A percentile compares a stretch with the other conserved stretches of the same genome.
Conservation (phyloP, 179 eudicot genomes). For the Silene vulgaris region DNA sequence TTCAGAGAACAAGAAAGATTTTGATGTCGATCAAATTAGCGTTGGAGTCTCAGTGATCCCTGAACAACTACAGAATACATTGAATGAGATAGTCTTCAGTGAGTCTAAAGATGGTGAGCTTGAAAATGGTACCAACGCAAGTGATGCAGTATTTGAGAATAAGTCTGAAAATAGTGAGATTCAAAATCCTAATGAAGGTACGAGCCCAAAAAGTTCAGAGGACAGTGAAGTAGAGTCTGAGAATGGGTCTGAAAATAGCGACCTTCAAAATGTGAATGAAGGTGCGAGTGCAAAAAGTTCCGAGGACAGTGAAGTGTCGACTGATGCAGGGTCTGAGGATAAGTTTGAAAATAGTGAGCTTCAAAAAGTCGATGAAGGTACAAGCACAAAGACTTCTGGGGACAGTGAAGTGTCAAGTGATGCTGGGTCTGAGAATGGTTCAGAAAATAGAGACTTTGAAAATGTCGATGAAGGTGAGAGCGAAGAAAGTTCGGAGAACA, state of each 20-base stretch:
- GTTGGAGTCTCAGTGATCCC: neutral
- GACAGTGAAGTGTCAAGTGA: neutral
- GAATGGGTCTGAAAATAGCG: neutral
- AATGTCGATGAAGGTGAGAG: neutral
- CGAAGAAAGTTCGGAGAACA: neutral
- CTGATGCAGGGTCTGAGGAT: neutral
- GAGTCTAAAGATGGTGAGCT: too few relatives aligned
- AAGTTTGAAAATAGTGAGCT: neutral
- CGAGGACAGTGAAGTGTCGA: neutral
- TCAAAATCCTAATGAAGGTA: neutral
- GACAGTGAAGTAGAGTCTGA: neutral
- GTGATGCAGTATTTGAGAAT: neutral
- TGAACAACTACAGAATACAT: constrained; percentile 5
- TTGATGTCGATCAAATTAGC: neutral
- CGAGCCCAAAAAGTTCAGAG: neutral
- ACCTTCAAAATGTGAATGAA: neutral
- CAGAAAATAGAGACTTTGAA: neutral
- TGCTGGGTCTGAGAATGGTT: neutral
- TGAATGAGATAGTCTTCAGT: neutral
- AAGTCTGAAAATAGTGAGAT: neutral
- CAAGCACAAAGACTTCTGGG: neutral
- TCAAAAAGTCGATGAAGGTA: neutral
- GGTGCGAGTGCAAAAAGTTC: neutral
- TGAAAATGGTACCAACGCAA: too few relatives aligned
- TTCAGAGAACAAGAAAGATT: neutral